phyloP scores from a whole-genome alignment of 2,329 filamentous ascomycete genomes.

The Fusarium sp. region DNA sequence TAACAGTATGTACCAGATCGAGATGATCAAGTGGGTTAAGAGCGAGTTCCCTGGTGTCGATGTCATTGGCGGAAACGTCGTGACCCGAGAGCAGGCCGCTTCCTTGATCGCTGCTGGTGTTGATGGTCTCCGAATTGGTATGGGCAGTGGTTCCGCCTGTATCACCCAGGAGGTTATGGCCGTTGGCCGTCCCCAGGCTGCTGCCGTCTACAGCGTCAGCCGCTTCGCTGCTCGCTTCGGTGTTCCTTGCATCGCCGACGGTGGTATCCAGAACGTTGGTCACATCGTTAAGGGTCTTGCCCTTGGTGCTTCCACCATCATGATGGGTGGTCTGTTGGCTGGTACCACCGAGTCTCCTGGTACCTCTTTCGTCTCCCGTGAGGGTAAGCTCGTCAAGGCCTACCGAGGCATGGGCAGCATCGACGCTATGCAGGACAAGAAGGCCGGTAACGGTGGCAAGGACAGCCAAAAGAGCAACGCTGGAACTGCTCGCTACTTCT shows the following conservation, averaged over 20 bases:
- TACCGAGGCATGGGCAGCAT: constrained; percentile 99
- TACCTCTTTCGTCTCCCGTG: constrained; percentile 93
- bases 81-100: constrained; percentile 96
- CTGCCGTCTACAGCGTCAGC: constrained; percentile 90
- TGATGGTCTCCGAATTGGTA: constrained; percentile 96
- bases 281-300: constrained; percentile 99
- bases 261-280: constrained; percentile 97
- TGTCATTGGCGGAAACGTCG: constrained; percentile 98
- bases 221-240: constrained; percentile 92
- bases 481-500: constrained; percentile 97
- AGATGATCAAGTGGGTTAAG: constrained; percentile 98
- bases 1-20: constrained; percentile 98
- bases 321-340: constrained; percentile 98
- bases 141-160: constrained; percentile 97
- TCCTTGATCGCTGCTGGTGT: constrained; percentile 91
- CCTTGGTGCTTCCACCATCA: constrained; percentile 92
- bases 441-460: constrained; percentile 80
- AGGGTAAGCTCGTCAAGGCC: constrained; percentile 98
- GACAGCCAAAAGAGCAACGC: constrained; percentile 87
- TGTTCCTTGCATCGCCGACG: constrained; percentile 97
- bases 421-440: constrained; percentile 99
- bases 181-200: constrained; percentile 94
- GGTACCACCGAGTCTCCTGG: constrained; percentile 98
- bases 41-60: constrained; percentile 85
- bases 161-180: constrained; percentile 99